Base-by-base conservation (phyloP, 139 green algal genomes). In the Chlorokybus atmophyticus region DNA sequence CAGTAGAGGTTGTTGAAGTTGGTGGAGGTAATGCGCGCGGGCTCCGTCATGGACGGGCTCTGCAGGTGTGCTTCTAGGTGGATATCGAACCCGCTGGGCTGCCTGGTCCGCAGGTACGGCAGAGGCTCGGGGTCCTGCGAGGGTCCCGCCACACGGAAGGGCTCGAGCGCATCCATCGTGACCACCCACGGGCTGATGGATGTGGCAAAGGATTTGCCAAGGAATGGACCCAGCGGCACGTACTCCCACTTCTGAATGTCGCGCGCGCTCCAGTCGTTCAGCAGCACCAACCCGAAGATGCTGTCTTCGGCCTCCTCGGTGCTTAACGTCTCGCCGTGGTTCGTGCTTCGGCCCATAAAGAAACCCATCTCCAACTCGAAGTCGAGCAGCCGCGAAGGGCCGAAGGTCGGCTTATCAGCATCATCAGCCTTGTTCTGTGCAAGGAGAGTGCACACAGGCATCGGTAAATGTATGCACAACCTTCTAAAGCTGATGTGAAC, bases 161-260 rank as follows among this genome's bases (percentile, higher is more conserved):
- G 84, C 57, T 85, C 70, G 44, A 97, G 72, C 0, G 89, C 89
- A 8, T 89, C 88, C 8, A 81, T 29, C 0, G 87, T 90, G 0
- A 97, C 87, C 1, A 96, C 72, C 88, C 88, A 96, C 1, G 87
- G 86, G 0, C 72, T 85, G 19, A 96, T 79, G 52, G 74, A 79
- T 3, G 86, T 89, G 6, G 77, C 48, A 55, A 47, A 97, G 64
- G 91, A 95, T 52, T 97, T 97, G 48, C 60, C 66, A 40, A 79
- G 84, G 70, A 97, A 97, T 17, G 89, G 89, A 2, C 89, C 89
- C 30, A 97, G 68, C 0, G 89, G 89, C 29, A 87, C 75, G 25
- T 81, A 85, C 80, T 97, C 89, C 85, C 85, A 97, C 41, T 75
- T 73, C 70, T 97, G 89, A 1, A 96, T 79, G 70, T 97, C 89